Conservation (phyloP, 129 eudicot genomes). For the carrot (Daucus carota) region DH1_v3.0 NC_030385.2:4347501-4348000, state of each 20-base stretch:
- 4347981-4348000: conserved; percentile 92
- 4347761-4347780: conserved; percentile 38
- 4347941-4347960: conserved; percentile 80
- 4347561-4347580: no score
- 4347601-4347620: no score
- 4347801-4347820: conserved; percentile 84
- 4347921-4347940: conserved; percentile 91
- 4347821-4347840: conserved; percentile 73
- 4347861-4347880: conserved; percentile 81
- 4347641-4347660: no score
- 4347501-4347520: no score
- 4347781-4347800: conserved; percentile 82
- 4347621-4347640: no score
- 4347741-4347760: background rate
- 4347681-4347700: no score
- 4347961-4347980: conserved; percentile 96
- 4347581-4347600: no score
- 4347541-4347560: no score
- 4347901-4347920: conserved; percentile 85
- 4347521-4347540: no score
- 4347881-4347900: conserved; percentile 41
- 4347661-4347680: no score
- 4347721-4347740: no score
- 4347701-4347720: no score
- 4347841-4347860: conserved; percentile 85